phyloP scores from a whole-genome alignment of 1,284 basidiomycete genomes.

The Trichosporon faecale region DNA sequence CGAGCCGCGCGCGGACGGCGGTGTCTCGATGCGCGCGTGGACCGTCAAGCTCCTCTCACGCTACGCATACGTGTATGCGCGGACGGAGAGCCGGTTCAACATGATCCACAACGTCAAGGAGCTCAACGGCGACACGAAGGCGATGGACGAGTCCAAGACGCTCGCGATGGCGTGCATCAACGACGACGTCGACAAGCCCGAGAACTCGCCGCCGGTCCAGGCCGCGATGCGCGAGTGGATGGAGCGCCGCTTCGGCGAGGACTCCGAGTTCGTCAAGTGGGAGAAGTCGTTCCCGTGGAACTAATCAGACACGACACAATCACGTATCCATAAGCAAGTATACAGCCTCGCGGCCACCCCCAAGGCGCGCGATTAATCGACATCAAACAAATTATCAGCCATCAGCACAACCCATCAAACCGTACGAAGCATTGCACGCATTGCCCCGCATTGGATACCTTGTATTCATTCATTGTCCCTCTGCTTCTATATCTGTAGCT shows the following conservation, averaged over 20 bases:
- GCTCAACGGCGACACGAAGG: constrained; percentile 22
- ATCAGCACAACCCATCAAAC: not conserved
- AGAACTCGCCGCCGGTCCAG: constrained; percentile 29
- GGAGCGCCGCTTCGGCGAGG: constrained; percentile 27
- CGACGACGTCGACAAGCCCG: constrained; percentile 30
- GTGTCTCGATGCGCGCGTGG: constrained; percentile 36
- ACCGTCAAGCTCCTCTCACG: constrained; percentile 43
- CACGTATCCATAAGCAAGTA: too few species aligned
- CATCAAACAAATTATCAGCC: not conserved
- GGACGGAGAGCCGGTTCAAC: constrained; percentile 32
- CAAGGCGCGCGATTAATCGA: not conserved
- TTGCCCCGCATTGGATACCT: constrained; percentile 9
- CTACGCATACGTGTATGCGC: constrained; percentile 39
- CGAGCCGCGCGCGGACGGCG: constrained; percentile 21
- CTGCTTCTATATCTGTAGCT: constrained; percentile 7
- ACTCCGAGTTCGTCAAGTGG: constrained; percentile 22
- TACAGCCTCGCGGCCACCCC: not conserved
- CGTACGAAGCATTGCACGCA: not conserved
- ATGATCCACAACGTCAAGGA: constrained; percentile 27
- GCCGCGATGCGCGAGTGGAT: constrained; percentile 25
- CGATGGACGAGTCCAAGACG: constrained; percentile 22
- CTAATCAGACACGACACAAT: not conserved
- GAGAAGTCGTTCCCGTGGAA: constrained; percentile 21
- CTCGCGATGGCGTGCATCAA: constrained; percentile 40
- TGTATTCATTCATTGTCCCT: constrained; percentile 9